A percentile compares a stretch with the other conserved stretches of the same genome.
Conservation (phyloP, 148 eudicot species). For the Amaranthus cruentus region DNA sequence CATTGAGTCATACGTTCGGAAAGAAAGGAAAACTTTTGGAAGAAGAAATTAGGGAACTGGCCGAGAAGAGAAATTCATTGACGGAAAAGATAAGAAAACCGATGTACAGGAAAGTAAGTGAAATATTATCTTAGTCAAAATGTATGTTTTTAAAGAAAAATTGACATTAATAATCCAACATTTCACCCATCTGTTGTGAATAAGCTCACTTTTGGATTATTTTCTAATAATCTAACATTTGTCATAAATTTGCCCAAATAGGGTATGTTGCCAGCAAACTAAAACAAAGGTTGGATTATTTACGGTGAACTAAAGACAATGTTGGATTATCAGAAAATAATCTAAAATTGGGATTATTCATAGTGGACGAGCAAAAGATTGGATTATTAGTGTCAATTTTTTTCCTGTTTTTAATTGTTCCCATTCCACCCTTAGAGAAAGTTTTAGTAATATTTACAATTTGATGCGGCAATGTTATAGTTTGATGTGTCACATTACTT, state of each 20-base stretch:
- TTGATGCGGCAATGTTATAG: not conserved
- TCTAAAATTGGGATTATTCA: too few relatives aligned
- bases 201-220: too few relatives aligned
- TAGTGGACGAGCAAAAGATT: too few relatives aligned
- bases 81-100: conserved; percentile 76
- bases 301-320: too few relatives aligned
- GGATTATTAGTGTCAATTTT: too few relatives aligned
- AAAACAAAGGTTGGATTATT: too few relatives aligned
- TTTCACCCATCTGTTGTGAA: too few relatives aligned
- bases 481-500: not conserved
- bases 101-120: conserved; percentile 82
- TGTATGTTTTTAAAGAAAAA: not conserved
- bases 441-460: not conserved
- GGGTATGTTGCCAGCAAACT: too few relatives aligned
- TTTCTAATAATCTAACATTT: too few relatives aligned
- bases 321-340: too few relatives aligned
- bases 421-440: not conserved
- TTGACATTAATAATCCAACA: too few relatives aligned
- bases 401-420: not conserved
- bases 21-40: conserved; percentile 83
- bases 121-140: not conserved
- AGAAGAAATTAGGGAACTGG: conserved; percentile 89
- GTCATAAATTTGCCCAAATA: too few relatives aligned
- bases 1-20: conserved; percentile 86
- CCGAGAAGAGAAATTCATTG: conserved; percentile 82